phyloP scores from a whole-genome alignment of 768 basidiomycete genomes.

The Auricularia auricula-judae region DNA sequence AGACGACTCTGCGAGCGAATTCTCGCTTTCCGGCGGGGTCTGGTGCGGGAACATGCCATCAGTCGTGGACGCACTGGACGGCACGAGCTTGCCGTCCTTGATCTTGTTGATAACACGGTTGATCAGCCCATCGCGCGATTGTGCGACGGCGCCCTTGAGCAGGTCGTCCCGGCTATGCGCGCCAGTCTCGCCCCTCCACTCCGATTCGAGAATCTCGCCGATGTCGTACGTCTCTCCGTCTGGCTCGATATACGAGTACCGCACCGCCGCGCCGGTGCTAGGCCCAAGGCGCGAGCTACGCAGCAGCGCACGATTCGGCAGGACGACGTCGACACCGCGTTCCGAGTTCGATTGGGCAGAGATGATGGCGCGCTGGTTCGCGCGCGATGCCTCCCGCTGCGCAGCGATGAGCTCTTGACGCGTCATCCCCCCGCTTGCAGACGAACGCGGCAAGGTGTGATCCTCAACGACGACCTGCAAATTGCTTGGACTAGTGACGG shows the following conservation, averaged over 20 bases:
- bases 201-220: slow-evolving; percentile 85
- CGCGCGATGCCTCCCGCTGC: slow-evolving; percentile 76
- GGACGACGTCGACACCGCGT: slow-evolving; percentile 78
- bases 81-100: slow-evolving; percentile 40
- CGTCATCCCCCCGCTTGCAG: slow-evolving; percentile 24
- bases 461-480: slow-evolving; percentile 5
- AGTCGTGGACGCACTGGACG: slow-evolving; percentile 11
- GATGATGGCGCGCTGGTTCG: slow-evolving; percentile 77
- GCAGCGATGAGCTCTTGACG: slow-evolving; percentile 89
- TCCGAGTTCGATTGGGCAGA: slow-evolving; percentile 76
- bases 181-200: slow-evolving; percentile 43
- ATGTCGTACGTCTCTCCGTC: slow-evolving; percentile 91
- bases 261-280: slow-evolving; percentile 35
- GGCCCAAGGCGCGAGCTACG: slow-evolving; percentile 59
- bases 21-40: slow-evolving; percentile 3
- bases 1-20: background rate
- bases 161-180: slow-evolving; percentile 38
- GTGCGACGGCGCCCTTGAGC: slow-evolving; percentile 51
- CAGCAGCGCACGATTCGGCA: slow-evolving; percentile 76
- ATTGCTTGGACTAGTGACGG: slow-evolving; percentile 33
- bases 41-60: slow-evolving; percentile 4
- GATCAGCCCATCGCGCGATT: slow-evolving; percentile 23
- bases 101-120: slow-evolving; percentile 69
- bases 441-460: background rate
- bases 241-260: slow-evolving; percentile 87